Evolutionary conservation across 164 flowering plant genomes (phyloP), one percentile per base, ranked within the genome.

Genomic region (Paratinospora sagittata): DNA sequence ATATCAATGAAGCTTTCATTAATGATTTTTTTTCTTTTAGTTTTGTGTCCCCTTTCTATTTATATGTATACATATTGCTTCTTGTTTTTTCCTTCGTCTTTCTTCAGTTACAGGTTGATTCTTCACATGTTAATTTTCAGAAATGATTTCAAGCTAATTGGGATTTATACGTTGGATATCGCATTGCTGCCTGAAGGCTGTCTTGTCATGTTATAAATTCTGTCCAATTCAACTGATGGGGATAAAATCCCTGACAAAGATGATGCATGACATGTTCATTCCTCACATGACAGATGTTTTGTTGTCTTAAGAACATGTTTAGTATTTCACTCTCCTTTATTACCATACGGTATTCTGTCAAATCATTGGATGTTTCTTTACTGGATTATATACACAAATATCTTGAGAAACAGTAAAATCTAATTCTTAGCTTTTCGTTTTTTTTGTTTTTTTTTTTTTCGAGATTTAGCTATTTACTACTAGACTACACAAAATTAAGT

Each of bases 171-270:
- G 19, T 52, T 52, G 58, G 58, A 52, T 19, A 52, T 16, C n/a
- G 16, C 58, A 16, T 52, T 21, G 19, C 19, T 19, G n/a, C 21
- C 17, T 17, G 58, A 52, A 52, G 58, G n/a, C 21, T 52, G 58
- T 52, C 58, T 52, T 19, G 58, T 52, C 58, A 52, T 71, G 27
- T 33, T 27, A 49, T 3, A 52, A 65, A 74, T 77, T 77, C 43
- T 65, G 77, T 77, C n/a, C 80, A 79, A 66, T 82, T 77, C 79
- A 76, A 8, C 70, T 65, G 71, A 73, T 27, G 3, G 19, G 33
- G 12, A 73, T 26, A 36, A 16, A 36, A 49, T 63, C 70, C 36
- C 64, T 73, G 47, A 69, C 72, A 70, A 69, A 73, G 72, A 69
- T 63, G 62, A n/a, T 13, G 23, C 63, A 36, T 65, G 58, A 52